phyloP scores from a whole-genome alignment of 2,329 filamentous ascomycete species.

The Trichoderma sp. region DNA sequence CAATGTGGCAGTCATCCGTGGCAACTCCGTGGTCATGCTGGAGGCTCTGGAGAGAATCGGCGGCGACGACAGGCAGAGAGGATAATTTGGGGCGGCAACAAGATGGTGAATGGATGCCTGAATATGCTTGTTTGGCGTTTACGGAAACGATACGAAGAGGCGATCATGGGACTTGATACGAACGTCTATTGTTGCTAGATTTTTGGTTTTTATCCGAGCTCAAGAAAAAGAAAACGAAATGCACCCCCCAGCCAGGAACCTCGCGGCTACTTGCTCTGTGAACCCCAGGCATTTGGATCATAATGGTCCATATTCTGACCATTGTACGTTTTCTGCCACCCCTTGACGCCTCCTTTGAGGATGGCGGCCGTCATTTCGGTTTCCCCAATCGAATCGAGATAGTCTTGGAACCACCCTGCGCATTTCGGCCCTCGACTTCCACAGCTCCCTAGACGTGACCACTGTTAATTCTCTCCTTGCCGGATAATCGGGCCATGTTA shows the following conservation, averaged over 20 bases:
- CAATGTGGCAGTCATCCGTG: conserved; percentile 72
- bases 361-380: conserved; percentile 48
- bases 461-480: background rate
- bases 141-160: conserved; percentile 29
- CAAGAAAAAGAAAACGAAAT: conserved; percentile 27
- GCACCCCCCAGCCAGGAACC: background rate
- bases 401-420: conserved; percentile 59
- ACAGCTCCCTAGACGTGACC: conserved; percentile 46
- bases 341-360: conserved; percentile 55
- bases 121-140: conserved; percentile 38
- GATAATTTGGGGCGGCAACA: conserved; percentile 30
- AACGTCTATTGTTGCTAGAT: conserved; percentile 34
- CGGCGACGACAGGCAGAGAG: conserved; percentile 55
- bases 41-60: conserved; percentile 75
- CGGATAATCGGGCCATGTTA: no score
- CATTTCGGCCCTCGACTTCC: conserved; percentile 52
- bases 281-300: conserved; percentile 44
- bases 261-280: conserved; percentile 29
- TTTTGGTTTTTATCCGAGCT: conserved; percentile 30
- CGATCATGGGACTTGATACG: conserved; percentile 17
- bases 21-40: conserved; percentile 98
- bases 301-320: conserved; percentile 53
- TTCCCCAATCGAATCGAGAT: conserved; percentile 49
- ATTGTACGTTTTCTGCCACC: conserved; percentile 53
- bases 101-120: conserved; percentile 23